Evolutionary conservation across 2,329 filamentous ascomycete genomes (phyloP), one percentile per base, ranked within the genome.

Genomic region (Trichoderma endophyticum): DNA sequence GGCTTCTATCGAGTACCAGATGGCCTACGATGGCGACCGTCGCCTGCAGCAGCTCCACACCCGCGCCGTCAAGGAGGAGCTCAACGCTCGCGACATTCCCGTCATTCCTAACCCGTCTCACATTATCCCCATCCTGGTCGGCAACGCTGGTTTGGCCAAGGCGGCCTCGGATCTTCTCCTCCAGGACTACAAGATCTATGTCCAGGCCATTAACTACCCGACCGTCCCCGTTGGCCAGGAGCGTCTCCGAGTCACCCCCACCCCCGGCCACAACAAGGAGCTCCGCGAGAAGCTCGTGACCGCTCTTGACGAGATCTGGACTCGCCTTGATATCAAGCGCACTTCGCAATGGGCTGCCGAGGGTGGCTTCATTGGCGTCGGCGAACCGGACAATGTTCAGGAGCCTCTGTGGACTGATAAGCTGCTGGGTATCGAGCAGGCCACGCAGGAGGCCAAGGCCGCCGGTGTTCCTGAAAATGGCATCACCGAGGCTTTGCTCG

Each of bases 141-240:
- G 96, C 72, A 96, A 97, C 78, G 96, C 96, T 61, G 95, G 96
- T 82, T 85, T 97, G 54, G 96, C 96, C 73, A 98, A 96, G 86
- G 87, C 91, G 77, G 96, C 96, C 8, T 97, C 93, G 28, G 96
- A 99, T 80, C 90, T 97, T 85, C 90, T 99, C 26, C 88, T 99
- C 15, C 90, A 92, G 76, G 92, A 97, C 76, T 93, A 97, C 85
- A 89, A 91, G 73, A 98, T 99, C 80, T 99, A 99, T 80, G 96
- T 99, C 30, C 96, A 99, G 84, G 94, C 94, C 70, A 98, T 99
- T 88, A 99, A 99, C 85, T 98, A 98, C 83, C 96, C 96, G 2
- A 99, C 96, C 66, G 96, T 99, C 3, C 96, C 96, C 3, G 94
- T 97, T 7, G 96, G 96, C n/a, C 95, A 99, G 85, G 96, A 99